phyloP scores from a whole-genome alignment of 352 stramenopile species.

The Pythium rishiriense region DNA sequence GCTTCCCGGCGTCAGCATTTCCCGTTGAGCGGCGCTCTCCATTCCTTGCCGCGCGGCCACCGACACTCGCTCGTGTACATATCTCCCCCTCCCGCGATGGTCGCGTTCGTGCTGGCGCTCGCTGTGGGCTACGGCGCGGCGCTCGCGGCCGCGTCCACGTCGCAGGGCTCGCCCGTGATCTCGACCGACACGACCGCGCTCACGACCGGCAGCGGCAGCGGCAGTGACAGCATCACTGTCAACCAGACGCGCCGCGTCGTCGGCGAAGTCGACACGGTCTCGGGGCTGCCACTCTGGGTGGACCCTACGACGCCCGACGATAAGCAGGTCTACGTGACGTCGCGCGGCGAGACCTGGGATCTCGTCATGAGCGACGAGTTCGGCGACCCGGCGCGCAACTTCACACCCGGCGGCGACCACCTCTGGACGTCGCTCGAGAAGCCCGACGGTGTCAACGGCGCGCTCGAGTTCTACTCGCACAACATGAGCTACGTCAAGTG shows the following conservation, averaged over 20 bases:
- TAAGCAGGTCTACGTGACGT: conserved; percentile 42
- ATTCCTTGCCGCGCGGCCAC: background rate
- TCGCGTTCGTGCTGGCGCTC: conserved; percentile 2
- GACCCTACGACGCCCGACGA: conserved; percentile 56
- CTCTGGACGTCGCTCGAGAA: conserved; percentile 70
- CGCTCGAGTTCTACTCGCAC: conserved; percentile 62
- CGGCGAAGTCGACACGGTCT: conserved; percentile 37
- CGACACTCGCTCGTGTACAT: background rate
- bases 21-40: background rate
- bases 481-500: conserved; percentile 62
- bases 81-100: background rate
- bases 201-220: conserved; percentile 12
- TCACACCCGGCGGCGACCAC: conserved; percentile 54
- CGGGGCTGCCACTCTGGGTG: conserved; percentile 54
- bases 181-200: conserved; percentile 8
- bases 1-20: background rate
- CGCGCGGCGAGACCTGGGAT: conserved; percentile 49
- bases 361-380: conserved; percentile 83
- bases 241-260: conserved; percentile 24
- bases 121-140: conserved; percentile 3
- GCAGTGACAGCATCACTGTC: background rate
- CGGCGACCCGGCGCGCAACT: conserved; percentile 48
- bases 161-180: conserved; percentile 9
- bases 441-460: conserved; percentile 66
- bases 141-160: conserved; percentile 3